phyloP scores from a whole-genome alignment of 768 basidiomycete species.

The Clavaria fumosa region DNA sequence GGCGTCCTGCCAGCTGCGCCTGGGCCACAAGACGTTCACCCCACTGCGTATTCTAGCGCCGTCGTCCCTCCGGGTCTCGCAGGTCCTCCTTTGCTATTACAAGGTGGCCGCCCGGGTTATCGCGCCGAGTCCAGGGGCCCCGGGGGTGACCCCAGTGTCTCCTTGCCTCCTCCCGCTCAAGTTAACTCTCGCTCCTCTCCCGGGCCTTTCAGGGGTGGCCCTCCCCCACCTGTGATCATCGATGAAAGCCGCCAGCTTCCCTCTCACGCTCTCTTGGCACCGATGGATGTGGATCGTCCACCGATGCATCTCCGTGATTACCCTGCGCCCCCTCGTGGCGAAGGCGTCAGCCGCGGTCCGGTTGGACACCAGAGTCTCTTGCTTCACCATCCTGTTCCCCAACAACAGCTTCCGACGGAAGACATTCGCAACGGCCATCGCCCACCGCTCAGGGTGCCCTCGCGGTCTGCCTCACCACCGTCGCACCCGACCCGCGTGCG shows the following conservation, averaged over 20 bases:
- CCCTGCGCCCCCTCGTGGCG: conserved; percentile 31
- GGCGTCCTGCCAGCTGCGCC: conserved; percentile 73
- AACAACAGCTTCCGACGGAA: conserved; percentile 37
- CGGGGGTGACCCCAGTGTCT: conserved; percentile 26
- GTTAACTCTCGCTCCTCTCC: conserved; percentile 39
- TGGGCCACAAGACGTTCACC: conserved; percentile 90
- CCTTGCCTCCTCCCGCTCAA: conserved; percentile 47
- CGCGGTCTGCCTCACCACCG: conserved; percentile 30
- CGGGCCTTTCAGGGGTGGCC: conserved; percentile 68
- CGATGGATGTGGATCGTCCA: conserved; percentile 61
- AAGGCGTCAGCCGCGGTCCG: conserved; percentile 33
- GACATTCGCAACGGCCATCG: conserved; percentile 38
- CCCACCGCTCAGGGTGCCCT: conserved; percentile 41
- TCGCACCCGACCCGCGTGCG: conserved; percentile 31
- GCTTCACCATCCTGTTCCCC: conserved; percentile 55
- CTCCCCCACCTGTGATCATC: conserved; percentile 67
- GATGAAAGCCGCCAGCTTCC: conserved; percentile 59
- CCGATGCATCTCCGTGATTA: conserved; percentile 40
- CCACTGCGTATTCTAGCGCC: conserved; percentile 79
- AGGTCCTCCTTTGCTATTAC: conserved; percentile 52
- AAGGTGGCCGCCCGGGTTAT: conserved; percentile 42
- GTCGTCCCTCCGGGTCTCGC: conserved; percentile 54
- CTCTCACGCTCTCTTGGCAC: conserved; percentile 58
- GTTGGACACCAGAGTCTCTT: conserved; percentile 39
- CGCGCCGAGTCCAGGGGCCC: conserved; percentile 56